Evolutionary conservation across 1,284 basidiomycete genomes (phyloP).

Genomic region (Entoloma clypeatum): DNA sequence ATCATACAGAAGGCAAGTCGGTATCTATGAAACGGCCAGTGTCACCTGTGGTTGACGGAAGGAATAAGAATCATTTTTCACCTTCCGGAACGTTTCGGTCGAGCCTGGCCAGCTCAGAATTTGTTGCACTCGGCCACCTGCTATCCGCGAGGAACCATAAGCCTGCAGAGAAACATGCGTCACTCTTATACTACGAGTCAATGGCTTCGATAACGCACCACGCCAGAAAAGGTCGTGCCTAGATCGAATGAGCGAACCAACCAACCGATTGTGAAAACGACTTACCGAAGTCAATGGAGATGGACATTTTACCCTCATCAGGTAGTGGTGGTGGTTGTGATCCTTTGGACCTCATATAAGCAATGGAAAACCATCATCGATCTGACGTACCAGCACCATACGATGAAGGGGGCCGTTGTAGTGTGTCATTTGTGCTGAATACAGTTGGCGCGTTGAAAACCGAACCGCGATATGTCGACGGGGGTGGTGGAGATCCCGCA

Average conservation of each 20-base stretch:
- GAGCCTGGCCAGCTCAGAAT: conserved; percentile 78
- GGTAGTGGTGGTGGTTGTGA: conserved; percentile 20
- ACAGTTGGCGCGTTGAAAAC: conserved; percentile 21
- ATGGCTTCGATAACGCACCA: conserved; percentile 45
- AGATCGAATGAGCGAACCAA: conserved; percentile 14
- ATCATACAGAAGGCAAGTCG: conserved; percentile 75
- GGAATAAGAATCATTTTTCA: conserved; percentile 14
- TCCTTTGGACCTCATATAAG: conserved; percentile 22
- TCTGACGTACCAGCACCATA: no score
- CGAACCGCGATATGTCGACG: conserved; percentile 19
- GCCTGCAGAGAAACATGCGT: conserved; percentile 44
- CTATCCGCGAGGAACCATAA: conserved; percentile 77
- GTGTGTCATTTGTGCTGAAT: conserved; percentile 21
- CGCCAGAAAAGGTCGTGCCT: conserved; percentile 82
- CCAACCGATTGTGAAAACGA: conserved; percentile 12
- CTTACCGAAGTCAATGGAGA: conserved; percentile 77
- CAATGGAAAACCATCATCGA: conserved; percentile 22
- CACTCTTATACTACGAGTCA: conserved; percentile 5
- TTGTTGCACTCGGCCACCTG: conserved; percentile 71
- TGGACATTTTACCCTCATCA: conserved; percentile 66
- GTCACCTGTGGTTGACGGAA: background rate
- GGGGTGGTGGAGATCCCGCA: conserved; percentile 17
- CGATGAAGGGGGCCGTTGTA: conserved; percentile 35
- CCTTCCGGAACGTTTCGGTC: conserved; percentile 75
- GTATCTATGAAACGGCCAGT: conserved; percentile 39